Conservation (phyloP, 371 early-diverging fungal genomes). For the Amoeboaphelidium protococcarum region DNA sequence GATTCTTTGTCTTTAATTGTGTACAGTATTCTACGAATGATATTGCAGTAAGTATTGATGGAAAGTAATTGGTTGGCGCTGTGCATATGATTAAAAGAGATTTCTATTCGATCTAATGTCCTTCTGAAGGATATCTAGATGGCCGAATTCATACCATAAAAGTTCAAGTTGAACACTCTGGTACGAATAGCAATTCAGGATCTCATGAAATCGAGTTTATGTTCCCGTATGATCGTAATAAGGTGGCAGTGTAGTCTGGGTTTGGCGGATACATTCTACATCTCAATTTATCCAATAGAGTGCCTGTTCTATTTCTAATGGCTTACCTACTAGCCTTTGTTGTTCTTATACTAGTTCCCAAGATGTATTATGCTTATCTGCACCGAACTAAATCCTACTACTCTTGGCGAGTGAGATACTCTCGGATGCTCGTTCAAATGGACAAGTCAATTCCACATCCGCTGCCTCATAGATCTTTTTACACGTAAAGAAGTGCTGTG, state of each 20-base stretch:
- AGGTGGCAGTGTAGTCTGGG: slow-evolving; percentile 27
- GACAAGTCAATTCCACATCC: not conserved
- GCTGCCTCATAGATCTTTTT: not conserved
- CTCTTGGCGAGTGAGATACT: slow-evolving; percentile 2
- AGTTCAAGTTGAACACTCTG: too few relatives aligned
- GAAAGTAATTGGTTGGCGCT: too few relatives aligned
- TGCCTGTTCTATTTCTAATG: slow-evolving; percentile 12
- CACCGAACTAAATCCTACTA: slow-evolving; percentile 1
- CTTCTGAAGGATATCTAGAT: too few relatives aligned
- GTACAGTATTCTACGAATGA: slow-evolving; percentile 3
- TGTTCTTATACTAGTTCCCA: slow-evolving; percentile 10
- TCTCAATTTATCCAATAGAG: slow-evolving; percentile 16
- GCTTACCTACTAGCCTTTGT: slow-evolving; percentile 8
- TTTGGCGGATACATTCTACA: slow-evolving; percentile 44
- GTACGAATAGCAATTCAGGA: too few relatives aligned
- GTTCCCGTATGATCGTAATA: slow-evolving; percentile 32
- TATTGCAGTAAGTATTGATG: slow-evolving; percentile 22
- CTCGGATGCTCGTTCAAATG: slow-evolving; percentile 1
- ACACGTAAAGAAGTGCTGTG: not conserved
- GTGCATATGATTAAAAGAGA: too few relatives aligned
- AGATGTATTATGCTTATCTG: slow-evolving; percentile 4
- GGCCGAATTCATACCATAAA: too few relatives aligned
- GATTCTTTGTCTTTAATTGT: slow-evolving; percentile 34
- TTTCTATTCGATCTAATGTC: too few relatives aligned
- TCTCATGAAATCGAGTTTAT: too few relatives aligned